Evolutionary conservation across 2,329 filamentous ascomycete genomes (phyloP).

Genomic region (Sclerotinia nivalis): DNA sequence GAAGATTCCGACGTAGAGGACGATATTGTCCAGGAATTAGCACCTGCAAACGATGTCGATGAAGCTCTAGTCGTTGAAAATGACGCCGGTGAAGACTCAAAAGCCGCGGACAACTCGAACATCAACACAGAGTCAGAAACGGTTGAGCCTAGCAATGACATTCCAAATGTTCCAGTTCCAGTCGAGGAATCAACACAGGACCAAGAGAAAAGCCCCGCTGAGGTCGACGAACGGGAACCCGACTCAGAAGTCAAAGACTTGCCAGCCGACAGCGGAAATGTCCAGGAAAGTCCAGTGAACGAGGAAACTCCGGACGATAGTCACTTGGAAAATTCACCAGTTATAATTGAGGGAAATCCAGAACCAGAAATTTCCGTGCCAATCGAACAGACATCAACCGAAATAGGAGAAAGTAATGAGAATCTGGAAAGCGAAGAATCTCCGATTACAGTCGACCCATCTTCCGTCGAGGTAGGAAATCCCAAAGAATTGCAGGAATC

Average conservation of each 20-base stretch:
- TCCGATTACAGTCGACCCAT: neutral
- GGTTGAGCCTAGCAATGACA: neutral
- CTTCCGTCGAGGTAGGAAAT: neutral
- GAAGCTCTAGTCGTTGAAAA: neutral
- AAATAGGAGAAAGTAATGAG: neutral
- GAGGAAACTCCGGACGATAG: neutral
- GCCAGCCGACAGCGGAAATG: neutral
- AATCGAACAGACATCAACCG: neutral
- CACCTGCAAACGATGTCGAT: neutral
- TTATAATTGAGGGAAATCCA: neutral
- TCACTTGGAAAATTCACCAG: neutral
- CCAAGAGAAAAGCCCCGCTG: neutral
- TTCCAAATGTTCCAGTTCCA: neutral
- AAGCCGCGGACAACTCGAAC: neutral
- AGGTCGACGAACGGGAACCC: neutral
- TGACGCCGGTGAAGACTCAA: neutral
- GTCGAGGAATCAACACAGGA: neutral
- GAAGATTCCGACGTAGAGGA: neutral
- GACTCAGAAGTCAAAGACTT: neutral
- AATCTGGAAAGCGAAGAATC: neutral
- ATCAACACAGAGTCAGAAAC: neutral
- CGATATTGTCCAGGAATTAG: neutral
- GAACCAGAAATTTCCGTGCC: neutral
- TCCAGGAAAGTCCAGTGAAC: neutral
- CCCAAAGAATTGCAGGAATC: neutral